These are phyloP conservation scores for Tetradesmus obliquus DNA, from an alignment of 139 green algal species.

Conservation along the genomic window DNA sequence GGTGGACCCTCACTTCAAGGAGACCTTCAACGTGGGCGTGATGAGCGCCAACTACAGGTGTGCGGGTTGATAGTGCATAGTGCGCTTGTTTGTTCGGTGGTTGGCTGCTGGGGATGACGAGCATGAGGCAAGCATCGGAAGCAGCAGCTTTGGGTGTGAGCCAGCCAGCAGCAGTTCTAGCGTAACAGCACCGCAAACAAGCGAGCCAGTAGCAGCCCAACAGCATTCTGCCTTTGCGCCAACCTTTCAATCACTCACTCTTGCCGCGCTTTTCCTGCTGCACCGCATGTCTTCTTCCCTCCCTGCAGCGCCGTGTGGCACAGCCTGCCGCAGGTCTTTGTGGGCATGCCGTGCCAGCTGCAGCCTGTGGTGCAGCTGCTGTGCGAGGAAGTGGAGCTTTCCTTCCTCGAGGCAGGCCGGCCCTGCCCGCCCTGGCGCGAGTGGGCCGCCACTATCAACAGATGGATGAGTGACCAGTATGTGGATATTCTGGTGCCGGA, in stretches of 20 bases:
- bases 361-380: conserved; percentile 60
- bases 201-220: no score
- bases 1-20: conserved; percentile 57
- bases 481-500: conserved; percentile 52
- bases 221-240: not conserved
- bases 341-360: conserved; percentile 56
- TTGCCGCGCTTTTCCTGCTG: not conserved
- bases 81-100: not conserved
- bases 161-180: not conserved
- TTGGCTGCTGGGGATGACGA: not conserved
- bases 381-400: conserved; percentile 49
- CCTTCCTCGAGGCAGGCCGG: conserved; percentile 39
- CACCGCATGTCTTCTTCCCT: not conserved
- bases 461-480: conserved; percentile 56
- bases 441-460: conserved; percentile 50
- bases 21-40: conserved; percentile 46
- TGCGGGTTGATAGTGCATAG: not conserved
- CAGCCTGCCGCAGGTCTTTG: conserved; percentile 55
- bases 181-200: no score
- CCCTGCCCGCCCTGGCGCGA: conserved; percentile 57
- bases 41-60: conserved; percentile 60
- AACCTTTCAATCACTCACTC: not conserved
- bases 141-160: not conserved
- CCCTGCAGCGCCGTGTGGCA: conserved; percentile 57
- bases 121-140: not conserved